A percentile compares a stretch with the other conserved stretches of the same genome.
phyloP scores from a whole-genome alignment of 345 rosid genomes.

The Psidium guajava region DNA sequence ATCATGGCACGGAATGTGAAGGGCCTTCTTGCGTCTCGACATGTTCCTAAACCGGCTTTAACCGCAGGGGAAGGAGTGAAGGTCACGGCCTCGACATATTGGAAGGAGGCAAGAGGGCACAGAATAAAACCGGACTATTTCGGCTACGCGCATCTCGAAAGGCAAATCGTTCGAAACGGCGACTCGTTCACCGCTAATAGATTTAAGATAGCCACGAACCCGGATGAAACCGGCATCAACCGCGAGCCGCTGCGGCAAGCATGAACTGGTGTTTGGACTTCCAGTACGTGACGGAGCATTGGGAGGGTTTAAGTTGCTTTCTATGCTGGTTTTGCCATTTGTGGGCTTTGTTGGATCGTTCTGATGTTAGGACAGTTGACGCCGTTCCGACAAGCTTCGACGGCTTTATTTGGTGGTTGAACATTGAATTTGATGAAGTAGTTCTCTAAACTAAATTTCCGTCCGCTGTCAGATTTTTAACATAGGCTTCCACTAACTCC shows the following conservation, averaged over 20 bases:
- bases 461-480: neutral
- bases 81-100: neutral
- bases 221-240: constrained; percentile 24
- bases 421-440: neutral
- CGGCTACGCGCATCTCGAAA: neutral
- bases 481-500: neutral
- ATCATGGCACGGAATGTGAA: neutral
- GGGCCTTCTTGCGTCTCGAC: neutral
- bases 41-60: neutral
- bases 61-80: neutral
- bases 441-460: neutral
- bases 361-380: neutral
- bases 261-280: neutral
- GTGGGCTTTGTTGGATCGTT: neutral
- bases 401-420: neutral
- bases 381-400: neutral
- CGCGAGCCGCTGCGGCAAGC: neutral
- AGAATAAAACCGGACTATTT: neutral
- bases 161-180: neutral
- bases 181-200: constrained; percentile 23
- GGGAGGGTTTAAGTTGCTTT: neutral
- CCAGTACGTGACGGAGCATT: neutral
- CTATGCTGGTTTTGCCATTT: too few species aligned
- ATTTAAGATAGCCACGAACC: constrained; percentile 26
- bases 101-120: neutral